Evolutionary conservation across 345 rosid species (phyloP).

Genomic region (Eucalyptus pauciflora): DNA sequence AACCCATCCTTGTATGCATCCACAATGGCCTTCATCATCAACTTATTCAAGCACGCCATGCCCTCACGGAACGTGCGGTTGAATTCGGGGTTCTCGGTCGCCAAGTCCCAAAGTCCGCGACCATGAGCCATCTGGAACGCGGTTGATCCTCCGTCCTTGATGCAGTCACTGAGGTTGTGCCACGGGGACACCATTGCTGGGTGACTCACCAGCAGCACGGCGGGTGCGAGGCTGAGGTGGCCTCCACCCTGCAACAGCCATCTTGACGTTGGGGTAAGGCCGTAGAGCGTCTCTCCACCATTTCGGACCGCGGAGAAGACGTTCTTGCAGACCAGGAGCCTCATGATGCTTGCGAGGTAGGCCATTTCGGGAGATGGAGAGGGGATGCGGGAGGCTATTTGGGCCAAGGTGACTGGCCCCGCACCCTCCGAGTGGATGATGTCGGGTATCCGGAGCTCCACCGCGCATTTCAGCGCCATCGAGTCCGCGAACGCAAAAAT

Average conservation of each 20-base stretch:
- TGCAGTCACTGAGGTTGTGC: slow-evolving; percentile 1
- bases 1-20: neutral
- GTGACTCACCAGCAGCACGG: slow-evolving; percentile 8
- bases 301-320: slow-evolving; percentile 4
- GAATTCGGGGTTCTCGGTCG: neutral
- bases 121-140: neutral
- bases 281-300: slow-evolving; percentile 8
- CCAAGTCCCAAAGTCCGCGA: neutral
- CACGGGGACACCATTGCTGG: neutral
- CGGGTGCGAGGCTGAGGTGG: slow-evolving; percentile 5
- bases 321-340: slow-evolving; percentile 2
- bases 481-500: slow-evolving; percentile 6
- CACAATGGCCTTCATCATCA: neutral
- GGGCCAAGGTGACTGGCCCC: slow-evolving; percentile 1
- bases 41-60: neutral
- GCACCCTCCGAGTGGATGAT: slow-evolving; percentile 7
- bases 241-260: slow-evolving; percentile 14
- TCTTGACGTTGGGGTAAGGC: slow-evolving; percentile 4
- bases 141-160: neutral
- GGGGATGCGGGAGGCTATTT: slow-evolving; percentile 7
- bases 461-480: slow-evolving; percentile 10
- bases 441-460: slow-evolving; percentile 16
- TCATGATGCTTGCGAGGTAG: slow-evolving; percentile 9
- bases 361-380: neutral
- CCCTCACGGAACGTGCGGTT: neutral